phyloP scores from a whole-genome alignment of 1,284 basidiomycete species.

The Malassezia slooffiae region DNA sequence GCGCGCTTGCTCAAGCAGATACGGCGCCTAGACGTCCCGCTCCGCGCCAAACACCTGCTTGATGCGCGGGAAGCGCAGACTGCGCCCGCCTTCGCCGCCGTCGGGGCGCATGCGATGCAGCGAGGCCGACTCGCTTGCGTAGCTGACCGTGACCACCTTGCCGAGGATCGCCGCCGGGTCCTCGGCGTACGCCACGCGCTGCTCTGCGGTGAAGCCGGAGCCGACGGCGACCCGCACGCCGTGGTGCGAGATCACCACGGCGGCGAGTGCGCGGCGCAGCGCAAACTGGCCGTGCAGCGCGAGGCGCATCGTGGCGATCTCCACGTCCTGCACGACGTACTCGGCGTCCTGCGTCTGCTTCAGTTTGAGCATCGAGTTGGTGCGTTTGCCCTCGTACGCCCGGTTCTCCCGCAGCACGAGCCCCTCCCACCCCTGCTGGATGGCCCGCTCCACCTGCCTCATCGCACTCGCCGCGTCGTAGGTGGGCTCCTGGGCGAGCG shows the following conservation, averaged over 20 bases:
- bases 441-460: slow-evolving; percentile 12
- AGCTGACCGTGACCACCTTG: slow-evolving; percentile 23
- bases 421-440: slow-evolving; percentile 26
- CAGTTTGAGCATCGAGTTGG: slow-evolving; percentile 23
- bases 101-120: too few species aligned
- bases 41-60: slow-evolving; percentile 22
- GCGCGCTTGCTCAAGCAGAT: too few species aligned
- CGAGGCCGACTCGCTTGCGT: neutral
- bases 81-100: neutral
- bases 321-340: slow-evolving; percentile 20
- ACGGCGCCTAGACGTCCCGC: too few species aligned
- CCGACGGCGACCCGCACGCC: slow-evolving; percentile 25
- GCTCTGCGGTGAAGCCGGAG: slow-evolving; percentile 23
- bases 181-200: slow-evolving; percentile 23
- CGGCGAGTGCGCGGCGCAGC: slow-evolving; percentile 19
- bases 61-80: slow-evolving; percentile 30
- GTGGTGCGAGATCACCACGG: slow-evolving; percentile 17
- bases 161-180: slow-evolving; percentile 22
- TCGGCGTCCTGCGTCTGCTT: slow-evolving; percentile 31
- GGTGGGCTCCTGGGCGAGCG: slow-evolving; percentile 19
- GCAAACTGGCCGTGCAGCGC: slow-evolving; percentile 21
- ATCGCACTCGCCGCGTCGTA: slow-evolving; percentile 5
- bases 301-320: slow-evolving; percentile 22
- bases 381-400: slow-evolving; percentile 27
- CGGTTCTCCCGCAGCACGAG: slow-evolving; percentile 22